Conservation (phyloP, 805 yeast genomes). For the Metschnikowia dekortorum region DNA sequence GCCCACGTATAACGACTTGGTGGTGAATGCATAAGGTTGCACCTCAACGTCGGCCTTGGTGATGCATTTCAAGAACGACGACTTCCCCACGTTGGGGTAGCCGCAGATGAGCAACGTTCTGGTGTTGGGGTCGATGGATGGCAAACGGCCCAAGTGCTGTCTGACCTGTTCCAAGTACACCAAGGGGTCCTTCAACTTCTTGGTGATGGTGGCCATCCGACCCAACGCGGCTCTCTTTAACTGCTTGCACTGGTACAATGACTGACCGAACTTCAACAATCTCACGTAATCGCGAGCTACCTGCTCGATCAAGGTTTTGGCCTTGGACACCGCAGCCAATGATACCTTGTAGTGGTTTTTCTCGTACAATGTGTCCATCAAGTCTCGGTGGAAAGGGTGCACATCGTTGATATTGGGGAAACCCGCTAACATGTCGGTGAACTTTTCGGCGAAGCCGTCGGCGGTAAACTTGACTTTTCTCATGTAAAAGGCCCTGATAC, state of each 20-base stretch:
- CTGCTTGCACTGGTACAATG: conserved; percentile 97
- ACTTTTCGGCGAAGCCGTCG: conserved; percentile 93
- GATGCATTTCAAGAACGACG: conserved; percentile 86
- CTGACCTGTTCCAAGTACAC: conserved; percentile 95
- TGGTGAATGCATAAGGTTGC: conserved; percentile 98
- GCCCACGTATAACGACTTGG: conserved; percentile 95
- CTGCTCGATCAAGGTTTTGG: conserved; percentile 91
- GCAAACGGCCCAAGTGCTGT: conserved; percentile 98
- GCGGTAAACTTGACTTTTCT: conserved; percentile 95
- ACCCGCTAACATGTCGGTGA: conserved; percentile 76
- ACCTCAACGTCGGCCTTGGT: conserved; percentile 99
- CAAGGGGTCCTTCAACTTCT: conserved; percentile 91
- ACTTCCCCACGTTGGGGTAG: conserved; percentile 98
- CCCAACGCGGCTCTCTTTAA: conserved; percentile 98
- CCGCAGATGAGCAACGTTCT: conserved; percentile 97
- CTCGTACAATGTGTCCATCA: conserved; percentile 96
- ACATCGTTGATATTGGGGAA: conserved; percentile 97
- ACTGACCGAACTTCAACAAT: conserved; percentile 93
- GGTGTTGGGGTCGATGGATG: conserved; percentile 97
- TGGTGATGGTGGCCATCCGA: conserved; percentile 98
- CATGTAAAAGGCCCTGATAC: conserved; percentile 97
- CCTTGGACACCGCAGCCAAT: conserved; percentile 88
- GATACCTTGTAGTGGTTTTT: conserved; percentile 98
- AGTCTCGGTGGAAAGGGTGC: conserved; percentile 97
- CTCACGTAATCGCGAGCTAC: conserved; percentile 94